A percentile compares a stretch with the other conserved stretches of the same genome.
These are phyloP conservation scores for Xylaria nigripes DNA, from an alignment of 495 filamentous ascomycete species.

Conservation along the genomic window DNA sequence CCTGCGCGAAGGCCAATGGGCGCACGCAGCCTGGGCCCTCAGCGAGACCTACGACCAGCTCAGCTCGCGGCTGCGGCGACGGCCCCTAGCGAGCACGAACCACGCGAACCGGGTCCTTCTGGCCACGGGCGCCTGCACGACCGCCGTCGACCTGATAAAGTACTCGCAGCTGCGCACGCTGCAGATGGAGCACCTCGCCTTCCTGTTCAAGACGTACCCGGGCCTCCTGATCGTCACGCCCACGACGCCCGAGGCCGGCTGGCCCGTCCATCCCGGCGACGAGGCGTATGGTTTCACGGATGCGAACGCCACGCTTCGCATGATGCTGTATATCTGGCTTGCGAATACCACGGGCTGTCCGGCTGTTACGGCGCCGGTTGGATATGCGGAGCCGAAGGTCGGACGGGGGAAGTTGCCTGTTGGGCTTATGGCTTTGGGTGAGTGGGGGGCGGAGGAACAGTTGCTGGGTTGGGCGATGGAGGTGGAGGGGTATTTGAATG, in stretches of 20 bases:
- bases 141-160: conserved; percentile 59
- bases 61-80: conserved; percentile 16
- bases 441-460: conserved; percentile 81
- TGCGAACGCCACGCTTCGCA: conserved; percentile 60
- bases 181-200: conserved; percentile 75
- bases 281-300: conserved; percentile 63
- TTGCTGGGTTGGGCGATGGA: conserved; percentile 68
- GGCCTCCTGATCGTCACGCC: conserved; percentile 74
- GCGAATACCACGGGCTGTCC: conserved; percentile 81
- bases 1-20: conserved; percentile 63
- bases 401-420: conserved; percentile 51
- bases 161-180: conserved; percentile 67
- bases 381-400: conserved; percentile 51
- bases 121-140: conserved; percentile 52
- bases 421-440: conserved; percentile 81
- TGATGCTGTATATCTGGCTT: conserved; percentile 84
- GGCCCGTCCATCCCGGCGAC: conserved; percentile 45
- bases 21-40: conserved; percentile 77
- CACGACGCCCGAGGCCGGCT: conserved; percentile 69
- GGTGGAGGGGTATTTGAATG: conserved; percentile 47
- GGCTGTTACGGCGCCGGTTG: conserved; percentile 68
- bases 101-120: conserved; percentile 69
- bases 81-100: conserved; percentile 40
- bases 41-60: conserved; percentile 48
- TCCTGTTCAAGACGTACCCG: conserved; percentile 62